Percentiles rank a stretch among this genome's conserved stretches.
phyloP scores from a whole-genome alignment of 176 grass and related monocot genomes.

The Miscanthus lutarioriparius region DNA sequence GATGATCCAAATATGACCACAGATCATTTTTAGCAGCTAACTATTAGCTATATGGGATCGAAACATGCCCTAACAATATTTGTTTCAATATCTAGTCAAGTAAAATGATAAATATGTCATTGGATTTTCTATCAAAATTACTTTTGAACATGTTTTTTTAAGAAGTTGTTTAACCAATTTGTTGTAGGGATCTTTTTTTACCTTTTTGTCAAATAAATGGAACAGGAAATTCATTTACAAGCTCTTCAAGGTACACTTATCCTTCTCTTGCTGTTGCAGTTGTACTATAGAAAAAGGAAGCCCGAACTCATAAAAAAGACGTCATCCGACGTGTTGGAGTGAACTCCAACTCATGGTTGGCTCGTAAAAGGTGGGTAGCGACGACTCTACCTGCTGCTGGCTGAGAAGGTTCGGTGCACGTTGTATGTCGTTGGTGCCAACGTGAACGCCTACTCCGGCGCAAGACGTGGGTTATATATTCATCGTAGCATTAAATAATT shows the following conservation, averaged over 20 bases:
- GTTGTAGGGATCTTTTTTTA: background rate
- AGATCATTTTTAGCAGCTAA: no score
- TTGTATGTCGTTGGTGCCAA: background rate
- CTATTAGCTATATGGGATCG: no score
- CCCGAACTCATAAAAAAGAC: background rate
- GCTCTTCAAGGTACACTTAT: background rate
- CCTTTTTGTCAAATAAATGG: background rate
- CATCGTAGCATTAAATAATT: background rate
- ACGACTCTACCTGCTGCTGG: background rate
- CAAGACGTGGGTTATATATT: slow-evolving; percentile 35
- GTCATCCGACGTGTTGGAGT: background rate
- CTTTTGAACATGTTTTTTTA: background rate
- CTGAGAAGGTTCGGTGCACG: background rate
- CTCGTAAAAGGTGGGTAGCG: background rate
- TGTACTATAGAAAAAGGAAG: background rate
- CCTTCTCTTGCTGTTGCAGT: background rate
- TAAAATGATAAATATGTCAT: background rate
- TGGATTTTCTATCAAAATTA: background rate
- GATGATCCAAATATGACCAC: no score
- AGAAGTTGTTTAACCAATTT: background rate
- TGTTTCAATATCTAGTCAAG: background rate
- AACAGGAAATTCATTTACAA: background rate
- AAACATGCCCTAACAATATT: no score
- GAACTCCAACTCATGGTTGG: background rate
- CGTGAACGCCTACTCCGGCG: background rate